Evolutionary conservation across 1,139 yeast genomes (phyloP).

Genomic region (Candida gigantensis): DNA sequence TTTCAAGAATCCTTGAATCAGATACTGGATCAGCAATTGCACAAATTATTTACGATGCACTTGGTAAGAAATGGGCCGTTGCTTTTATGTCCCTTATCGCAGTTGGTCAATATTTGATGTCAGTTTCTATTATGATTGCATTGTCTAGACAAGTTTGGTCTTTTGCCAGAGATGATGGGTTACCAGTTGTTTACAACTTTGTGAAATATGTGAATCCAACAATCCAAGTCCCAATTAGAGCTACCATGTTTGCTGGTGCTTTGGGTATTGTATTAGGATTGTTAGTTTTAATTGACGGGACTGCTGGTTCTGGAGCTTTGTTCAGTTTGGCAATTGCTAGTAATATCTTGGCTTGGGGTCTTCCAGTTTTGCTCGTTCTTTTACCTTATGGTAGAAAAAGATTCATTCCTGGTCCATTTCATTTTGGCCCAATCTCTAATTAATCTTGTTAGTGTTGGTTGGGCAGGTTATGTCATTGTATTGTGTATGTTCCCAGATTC

Average conservation of each 20-base stretch:
- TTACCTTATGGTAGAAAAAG: slow-evolving; percentile 43
- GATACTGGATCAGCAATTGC: slow-evolving; percentile 61
- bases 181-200: slow-evolving; percentile 43
- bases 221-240: slow-evolving; percentile 59
- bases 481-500: slow-evolving; percentile 43
- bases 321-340: slow-evolving; percentile 53
- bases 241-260: slow-evolving; percentile 55
- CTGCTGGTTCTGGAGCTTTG: slow-evolving; percentile 58
- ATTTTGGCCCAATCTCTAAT: slow-evolving; percentile 47
- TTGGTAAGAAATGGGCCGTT: slow-evolving; percentile 72
- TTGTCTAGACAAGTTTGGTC: slow-evolving; percentile 44
- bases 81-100: slow-evolving; percentile 63
- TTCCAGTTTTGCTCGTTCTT: slow-evolving; percentile 19
- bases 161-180: slow-evolving; percentile 42
- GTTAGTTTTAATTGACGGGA: slow-evolving; percentile 55
- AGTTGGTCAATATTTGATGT: slow-evolving; percentile 67
- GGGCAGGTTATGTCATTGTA: slow-evolving; percentile 34
- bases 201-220: slow-evolving; percentile 55
- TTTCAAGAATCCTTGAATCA: slow-evolving; percentile 41
- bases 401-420: slow-evolving; percentile 66
- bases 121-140: slow-evolving; percentile 37
- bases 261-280: slow-evolving; percentile 55
- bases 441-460: slow-evolving; percentile 24
- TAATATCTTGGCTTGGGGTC: slow-evolving; percentile 43
- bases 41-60: slow-evolving; percentile 61